A percentile compares a stretch with the other conserved stretches of the same genome.
phyloP scores from a whole-genome alignment of 371 early-diverging fungal genomes.

The Choanephora cucurbitarum region DNA sequence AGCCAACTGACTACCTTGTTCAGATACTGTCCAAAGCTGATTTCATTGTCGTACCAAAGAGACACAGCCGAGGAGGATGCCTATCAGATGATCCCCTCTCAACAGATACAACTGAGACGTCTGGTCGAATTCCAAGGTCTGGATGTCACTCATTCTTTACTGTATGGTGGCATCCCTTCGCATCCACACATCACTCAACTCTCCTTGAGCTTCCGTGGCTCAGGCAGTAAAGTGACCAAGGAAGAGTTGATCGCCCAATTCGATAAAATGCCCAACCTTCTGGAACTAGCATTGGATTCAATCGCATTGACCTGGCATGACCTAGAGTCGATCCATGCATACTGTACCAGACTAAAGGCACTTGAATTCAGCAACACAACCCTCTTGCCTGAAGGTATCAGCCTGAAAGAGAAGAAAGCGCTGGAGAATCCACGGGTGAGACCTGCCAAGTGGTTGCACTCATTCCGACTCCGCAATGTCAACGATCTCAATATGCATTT shows the following conservation, averaged over 20 bases:
- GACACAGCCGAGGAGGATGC: not conserved
- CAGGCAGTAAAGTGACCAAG: not conserved
- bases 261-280: slow-evolving; percentile 6
- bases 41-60: slow-evolving; percentile 9
- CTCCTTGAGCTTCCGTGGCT: not conserved
- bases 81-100: not conserved
- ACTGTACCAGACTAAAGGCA: slow-evolving; percentile 14
- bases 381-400: slow-evolving; percentile 4
- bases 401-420: no score
- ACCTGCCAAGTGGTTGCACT: slow-evolving; percentile 2
- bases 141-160: slow-evolving; percentile 5
- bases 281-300: slow-evolving; percentile 12
- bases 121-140: slow-evolving; percentile 14
- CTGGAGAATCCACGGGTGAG: no score
- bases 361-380: slow-evolving; percentile 7
- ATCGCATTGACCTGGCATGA: slow-evolving; percentile 8
- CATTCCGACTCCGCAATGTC: slow-evolving; percentile 6
- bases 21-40: slow-evolving; percentile 9
- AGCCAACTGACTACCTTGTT: slow-evolving; percentile 11
- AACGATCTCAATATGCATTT: slow-evolving; percentile 7
- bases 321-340: slow-evolving; percentile 16
- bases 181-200: slow-evolving; percentile 10
- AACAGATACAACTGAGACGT: slow-evolving; percentile 14
- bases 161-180: not conserved
- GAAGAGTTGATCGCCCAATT: slow-evolving; percentile 6